phyloP scores from a whole-genome alignment of 371 early-diverging fungal genomes.

The Apophysomyces sp. region DNA sequence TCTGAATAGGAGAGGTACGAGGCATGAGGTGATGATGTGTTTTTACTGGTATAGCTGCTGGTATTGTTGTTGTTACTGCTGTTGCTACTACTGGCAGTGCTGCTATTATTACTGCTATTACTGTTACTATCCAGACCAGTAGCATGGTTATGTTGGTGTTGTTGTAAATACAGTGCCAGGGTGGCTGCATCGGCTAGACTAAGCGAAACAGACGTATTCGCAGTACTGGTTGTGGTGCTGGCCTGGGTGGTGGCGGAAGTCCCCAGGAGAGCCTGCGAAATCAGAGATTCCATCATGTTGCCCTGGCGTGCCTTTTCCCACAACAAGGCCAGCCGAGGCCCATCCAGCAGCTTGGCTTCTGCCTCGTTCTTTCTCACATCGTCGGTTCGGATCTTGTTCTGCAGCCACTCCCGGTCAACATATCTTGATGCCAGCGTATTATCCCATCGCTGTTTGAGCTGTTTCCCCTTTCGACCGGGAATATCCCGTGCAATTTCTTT shows the following conservation, averaged over 20 bases:
- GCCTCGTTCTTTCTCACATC: slow-evolving; percentile 7
- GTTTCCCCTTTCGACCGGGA: slow-evolving; percentile 44
- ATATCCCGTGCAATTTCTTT: slow-evolving; percentile 42
- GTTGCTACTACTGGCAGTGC: slow-evolving; percentile 1
- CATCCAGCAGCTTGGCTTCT: neutral
- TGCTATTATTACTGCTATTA: too few species aligned
- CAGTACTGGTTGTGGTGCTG: neutral
- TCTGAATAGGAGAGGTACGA: too few species aligned
- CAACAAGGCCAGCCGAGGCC: neutral
- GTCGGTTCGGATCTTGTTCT: slow-evolving; percentile 26
- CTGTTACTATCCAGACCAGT: neutral
- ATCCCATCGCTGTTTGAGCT: slow-evolving; percentile 49
- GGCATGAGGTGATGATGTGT: too few species aligned
- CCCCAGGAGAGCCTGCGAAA: neutral
- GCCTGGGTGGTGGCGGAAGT: neutral
- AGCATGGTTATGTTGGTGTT: slow-evolving; percentile 5
- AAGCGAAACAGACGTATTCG: neutral
- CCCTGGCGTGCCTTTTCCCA: neutral
- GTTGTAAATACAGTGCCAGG: slow-evolving; percentile 9
- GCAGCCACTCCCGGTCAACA: slow-evolving; percentile 42
- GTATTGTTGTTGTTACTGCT: neutral
- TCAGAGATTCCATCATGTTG: neutral
- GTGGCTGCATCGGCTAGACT: slow-evolving; percentile 9
- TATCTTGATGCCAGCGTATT: slow-evolving; percentile 43
- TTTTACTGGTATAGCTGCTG: too few species aligned